Base-by-base conservation (phyloP, 2,329 filamentous ascomycete genomes). In the Colletotrichum sp. region DNA sequence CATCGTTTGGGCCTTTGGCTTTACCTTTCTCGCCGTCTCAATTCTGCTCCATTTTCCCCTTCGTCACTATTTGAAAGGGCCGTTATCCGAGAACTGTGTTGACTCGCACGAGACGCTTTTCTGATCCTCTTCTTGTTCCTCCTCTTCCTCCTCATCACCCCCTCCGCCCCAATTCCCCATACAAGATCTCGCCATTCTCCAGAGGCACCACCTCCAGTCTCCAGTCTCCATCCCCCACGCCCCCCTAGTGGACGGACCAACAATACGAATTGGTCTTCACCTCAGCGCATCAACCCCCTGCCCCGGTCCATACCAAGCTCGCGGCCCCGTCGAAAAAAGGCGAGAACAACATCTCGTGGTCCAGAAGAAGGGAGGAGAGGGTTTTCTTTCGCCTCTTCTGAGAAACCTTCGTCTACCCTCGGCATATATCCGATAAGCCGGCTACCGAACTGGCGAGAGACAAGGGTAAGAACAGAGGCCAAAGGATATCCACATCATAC, bases 221-320 rank as follows among this genome's bases (percentile, higher is more conserved):
- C 44, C 44, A 52, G 49, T 76, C 44, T 28, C 64, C 65, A 64
- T 76, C 39, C 57, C 73, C 73, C 69, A 55, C 69, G 44, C 57
- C 32, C 74, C 44, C 59, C 24, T 60, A 28, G 49, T 60, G 65
- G 49, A 66, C 74, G 74, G 71, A 66, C 70, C 65, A 76, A 74
- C 44, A 62, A 74, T 69, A 76, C 74, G 59, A 73, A 74, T 74
- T 62, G 70, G 65, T 74, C 70, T 60, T 74, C 64, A 65, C 74
- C 64, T 74, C 74, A 76, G 70, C 70, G 34, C 57, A 73, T 73
- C 59, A 3, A 73, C 64, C 64, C 72, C 68, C 44, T 64, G 49
- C 34, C 73, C 73, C 28, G 30, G 74, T 49, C 71, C 28, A 28
- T 52, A 28, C 70, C 74, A 62, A 76, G 70, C 70, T 69, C 26